Base-by-base conservation (phyloP, 495 filamentous ascomycete species). In the Neurospora pannonica region DNA sequence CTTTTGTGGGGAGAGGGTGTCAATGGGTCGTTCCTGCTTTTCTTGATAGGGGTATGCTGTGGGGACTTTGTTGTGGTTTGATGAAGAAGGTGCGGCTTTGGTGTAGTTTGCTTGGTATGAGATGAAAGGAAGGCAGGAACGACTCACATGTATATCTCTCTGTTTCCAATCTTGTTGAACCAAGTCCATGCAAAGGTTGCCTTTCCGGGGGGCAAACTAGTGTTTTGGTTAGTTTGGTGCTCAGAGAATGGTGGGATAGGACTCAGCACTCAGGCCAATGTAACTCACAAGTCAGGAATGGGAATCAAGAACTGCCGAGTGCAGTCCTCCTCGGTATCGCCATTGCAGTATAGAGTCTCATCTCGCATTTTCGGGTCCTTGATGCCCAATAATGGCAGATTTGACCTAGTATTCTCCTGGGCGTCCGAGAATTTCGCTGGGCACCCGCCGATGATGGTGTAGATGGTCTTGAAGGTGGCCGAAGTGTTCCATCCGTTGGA, bases 381-480 rank as follows among this genome's bases (percentile, higher is more conserved):
- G n/a, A n/a, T n/a, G n/a, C n/a, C n/a, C n/a, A n/a, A n/a, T n/a
- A n/a, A n/a, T n/a, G n/a, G n/a, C n/a, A n/a, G n/a, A n/a, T n/a
- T n/a, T n/a, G n/a, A n/a, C n/a, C n/a, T n/a, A n/a, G n/a, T n/a
- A n/a, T n/a, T n/a, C n/a, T n/a, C n/a, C n/a, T n/a, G n/a, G n/a
- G n/a, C n/a, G n/a, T n/a, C n/a, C n/a, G n/a, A n/a, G 34, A 36
- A 36, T 36, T 36, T 36, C 3, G 34, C 34, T 36, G 34, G 92
- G 77, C 92, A 94, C 15, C 89, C 90, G 24, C 91, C 91, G 15
- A 90, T 83, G 62, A 94, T 89, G 24, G 88, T 91, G 81, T 94
- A 87, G 75, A 93, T 90, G 75, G 93, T 93, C 78, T 91, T 89
- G 83, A 88, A 94, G 4, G 38, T 71, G 38, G 75, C 78, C 73